Conservation (phyloP, 2,329 filamentous ascomycete species). For the Colletotrichum musae region DNA sequence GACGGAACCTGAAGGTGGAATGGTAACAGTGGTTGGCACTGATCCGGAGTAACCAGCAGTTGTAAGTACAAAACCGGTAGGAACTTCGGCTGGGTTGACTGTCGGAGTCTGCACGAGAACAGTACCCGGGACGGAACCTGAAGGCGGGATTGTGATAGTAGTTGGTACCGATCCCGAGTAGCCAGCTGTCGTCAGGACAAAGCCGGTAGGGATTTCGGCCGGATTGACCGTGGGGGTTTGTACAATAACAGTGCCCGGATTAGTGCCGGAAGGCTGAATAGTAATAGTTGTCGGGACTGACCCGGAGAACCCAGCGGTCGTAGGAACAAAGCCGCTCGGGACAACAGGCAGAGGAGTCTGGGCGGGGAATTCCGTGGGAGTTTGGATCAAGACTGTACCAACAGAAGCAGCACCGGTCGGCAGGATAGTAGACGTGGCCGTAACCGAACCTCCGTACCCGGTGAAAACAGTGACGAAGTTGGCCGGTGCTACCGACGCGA, state of each 20-base stretch:
- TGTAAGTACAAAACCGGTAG: background rate
- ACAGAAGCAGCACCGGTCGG: constrained; percentile 12
- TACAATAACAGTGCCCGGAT: background rate
- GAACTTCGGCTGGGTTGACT: background rate
- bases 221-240: constrained; percentile 6
- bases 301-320: background rate
- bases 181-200: background rate
- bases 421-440: constrained; percentile 26
- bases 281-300: constrained; percentile 1
- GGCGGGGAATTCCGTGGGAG: constrained; percentile 4
- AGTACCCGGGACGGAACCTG: background rate
- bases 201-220: background rate
- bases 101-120: background rate
- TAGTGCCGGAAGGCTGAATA: background rate
- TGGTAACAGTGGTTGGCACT: background rate
- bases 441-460: constrained; percentile 15
- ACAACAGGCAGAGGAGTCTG: background rate
- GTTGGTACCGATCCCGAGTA: background rate
- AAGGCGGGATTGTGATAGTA: background rate
- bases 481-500: constrained; percentile 1
- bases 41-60: background rate
- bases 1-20: background rate
- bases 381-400: constrained; percentile 31
- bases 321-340: constrained; percentile 8
- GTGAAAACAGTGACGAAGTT: constrained; percentile 28